These are phyloP conservation scores for Bipolaris oryzae DNA, from an alignment of 2,329 filamentous ascomycete genomes.

Conservation along the genomic window DNA sequence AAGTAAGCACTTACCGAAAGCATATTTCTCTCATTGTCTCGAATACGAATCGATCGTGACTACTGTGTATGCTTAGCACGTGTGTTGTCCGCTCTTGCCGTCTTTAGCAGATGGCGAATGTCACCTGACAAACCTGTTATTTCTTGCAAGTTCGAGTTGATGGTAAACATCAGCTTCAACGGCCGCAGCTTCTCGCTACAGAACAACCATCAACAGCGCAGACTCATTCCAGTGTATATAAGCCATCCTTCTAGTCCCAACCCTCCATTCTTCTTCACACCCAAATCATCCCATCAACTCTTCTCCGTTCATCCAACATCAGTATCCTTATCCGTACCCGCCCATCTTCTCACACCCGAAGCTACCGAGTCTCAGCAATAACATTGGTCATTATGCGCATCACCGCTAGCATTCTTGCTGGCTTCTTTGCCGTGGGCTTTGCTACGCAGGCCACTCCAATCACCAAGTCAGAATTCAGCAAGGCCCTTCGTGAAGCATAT, in stretches of 20 bases:
- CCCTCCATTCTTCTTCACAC: slow-evolving; percentile 12
- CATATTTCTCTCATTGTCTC: neutral
- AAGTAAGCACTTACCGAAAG: neutral
- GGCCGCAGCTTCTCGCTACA: slow-evolving; percentile 4
- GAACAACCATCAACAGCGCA: neutral
- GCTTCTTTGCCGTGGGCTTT: slow-evolving; percentile 16
- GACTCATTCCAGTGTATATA: slow-evolving; percentile 13
- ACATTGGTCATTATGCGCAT: slow-evolving; percentile 13
- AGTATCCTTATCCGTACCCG: slow-evolving; percentile 8
- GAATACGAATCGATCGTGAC: neutral
- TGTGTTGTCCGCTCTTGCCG: slow-evolving; percentile 31
- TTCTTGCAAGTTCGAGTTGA: neutral
- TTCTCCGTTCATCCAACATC: slow-evolving; percentile 19
- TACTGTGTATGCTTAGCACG: slow-evolving; percentile 55
- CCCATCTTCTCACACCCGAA: slow-evolving; percentile 3
- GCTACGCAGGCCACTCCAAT: slow-evolving; percentile 9
- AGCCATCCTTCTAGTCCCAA: slow-evolving; percentile 3
- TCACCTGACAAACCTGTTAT: neutral
- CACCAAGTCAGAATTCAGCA: slow-evolving; percentile 1
- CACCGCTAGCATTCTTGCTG: slow-evolving; percentile 12
- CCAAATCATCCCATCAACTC: slow-evolving; percentile 14
- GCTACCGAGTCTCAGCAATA: neutral
- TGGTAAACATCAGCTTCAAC: neutral
- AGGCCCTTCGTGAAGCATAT: neutral
- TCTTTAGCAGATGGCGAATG: neutral